Evolutionary conservation across 1,284 basidiomycete species (phyloP), one percentile per base, ranked within the genome.

Genomic region (Cryptococcus sp.): DNA sequence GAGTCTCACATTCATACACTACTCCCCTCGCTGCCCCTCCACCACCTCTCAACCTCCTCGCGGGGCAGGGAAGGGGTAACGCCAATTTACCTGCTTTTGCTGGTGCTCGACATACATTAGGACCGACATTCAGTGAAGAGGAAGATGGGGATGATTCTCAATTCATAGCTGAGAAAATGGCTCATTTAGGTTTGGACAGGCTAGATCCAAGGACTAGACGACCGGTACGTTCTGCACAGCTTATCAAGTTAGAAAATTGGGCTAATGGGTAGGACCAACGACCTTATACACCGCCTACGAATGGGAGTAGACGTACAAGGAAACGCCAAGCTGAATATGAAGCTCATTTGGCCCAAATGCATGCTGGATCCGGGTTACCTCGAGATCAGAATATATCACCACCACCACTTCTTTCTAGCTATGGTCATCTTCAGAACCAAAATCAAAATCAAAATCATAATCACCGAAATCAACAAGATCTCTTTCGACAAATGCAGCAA

Each of bases 91-190:
- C 57, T 9, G 52, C 49, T n/a, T 64, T 66, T 44, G 61, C 61
- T 19, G 63, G 63, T 4, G 60, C 59, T 13, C 63, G 70, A 43
- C 68, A 70, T 54, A 70, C 67, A 1, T 57, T 72, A 1, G 70
- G 70, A 9, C 70, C 70, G 4, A 63, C 58, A 1, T 72, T 70
- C 51, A 66, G 62, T 43, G 69, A 69, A 39, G 70, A 73, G 34
- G 69, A 73, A 47, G 70, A 73, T 51, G 67, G 65, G 1, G 70
- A 73, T 52, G 70, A 73, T 49, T 61, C 66, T 5, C 64, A 61
- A 39, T 71, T 64, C 43, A 67, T 73, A n/a, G 66, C 70, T 11
- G 53, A 57, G 2, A 65, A 66, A 49, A 70, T 73, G 69, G 64
- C 66, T 32, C 52, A 56, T 2, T 46, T 70, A 19, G 64, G 66